Conservation (phyloP, 345 rosid species). For the Eutrema japonicum region DNA sequence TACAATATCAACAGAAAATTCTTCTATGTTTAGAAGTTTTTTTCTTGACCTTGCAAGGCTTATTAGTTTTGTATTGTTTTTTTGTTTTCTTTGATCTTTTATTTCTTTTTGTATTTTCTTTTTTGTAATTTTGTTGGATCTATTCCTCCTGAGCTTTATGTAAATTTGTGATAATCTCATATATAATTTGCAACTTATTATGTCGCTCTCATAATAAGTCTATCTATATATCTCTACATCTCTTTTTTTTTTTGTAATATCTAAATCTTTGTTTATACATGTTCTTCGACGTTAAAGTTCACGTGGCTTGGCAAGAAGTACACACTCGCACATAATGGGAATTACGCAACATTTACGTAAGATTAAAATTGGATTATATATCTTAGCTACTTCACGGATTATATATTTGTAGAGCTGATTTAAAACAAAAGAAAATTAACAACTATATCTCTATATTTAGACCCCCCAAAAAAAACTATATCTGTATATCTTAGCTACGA, state of each 20-base stretch:
- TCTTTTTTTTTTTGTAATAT: neutral
- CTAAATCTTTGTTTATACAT: neutral
- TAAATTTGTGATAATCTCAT: neutral
- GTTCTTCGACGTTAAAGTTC: neutral
- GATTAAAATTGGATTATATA: too few relatives aligned
- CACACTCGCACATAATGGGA: neutral
- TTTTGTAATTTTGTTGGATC: neutral
- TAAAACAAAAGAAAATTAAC: too few relatives aligned
- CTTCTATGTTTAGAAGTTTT: slow-evolving; percentile 27
- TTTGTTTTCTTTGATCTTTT: neutral
- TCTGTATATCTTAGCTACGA: too few relatives aligned
- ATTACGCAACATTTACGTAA: slow-evolving; percentile 10
- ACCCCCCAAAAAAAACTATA: too few relatives aligned
- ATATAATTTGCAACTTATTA: neutral
- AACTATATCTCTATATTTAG: too few relatives aligned
- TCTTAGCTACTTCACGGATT: too few relatives aligned
- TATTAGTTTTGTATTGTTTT: neutral
- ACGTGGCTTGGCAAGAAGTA: slow-evolving; percentile 10
- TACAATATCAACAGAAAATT: neutral
- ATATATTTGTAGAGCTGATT: too few relatives aligned
- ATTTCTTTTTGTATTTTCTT: neutral
- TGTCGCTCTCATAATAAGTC: neutral
- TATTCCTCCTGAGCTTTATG: slow-evolving; percentile 57
- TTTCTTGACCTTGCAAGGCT: slow-evolving; percentile 87
- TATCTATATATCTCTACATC: neutral